Percentiles rank a stretch among this genome's conserved stretches.
These are phyloP conservation scores for Chlamydomonas sp. DNA, from an alignment of 139 green algal genomes.

Conservation along the genomic window DNA sequence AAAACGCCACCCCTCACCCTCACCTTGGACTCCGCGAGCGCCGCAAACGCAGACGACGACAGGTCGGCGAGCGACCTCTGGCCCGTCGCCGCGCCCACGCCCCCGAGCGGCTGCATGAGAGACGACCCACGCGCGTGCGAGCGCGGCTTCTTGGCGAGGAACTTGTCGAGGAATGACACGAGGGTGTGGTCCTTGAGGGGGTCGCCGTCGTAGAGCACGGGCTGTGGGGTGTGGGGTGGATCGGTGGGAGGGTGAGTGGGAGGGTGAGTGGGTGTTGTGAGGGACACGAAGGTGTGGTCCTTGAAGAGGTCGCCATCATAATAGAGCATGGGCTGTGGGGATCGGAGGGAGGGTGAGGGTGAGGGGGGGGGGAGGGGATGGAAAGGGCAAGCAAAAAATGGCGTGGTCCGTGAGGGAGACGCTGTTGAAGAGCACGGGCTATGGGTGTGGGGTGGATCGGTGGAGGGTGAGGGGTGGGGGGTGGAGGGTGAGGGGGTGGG, in stretches of 20 bases:
- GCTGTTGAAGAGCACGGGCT: no score
- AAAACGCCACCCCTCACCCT: no score
- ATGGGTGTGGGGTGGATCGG: no score
- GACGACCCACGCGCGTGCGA: conserved; percentile 36
- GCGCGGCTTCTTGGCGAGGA: conserved; percentile 67
- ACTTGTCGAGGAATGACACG: conserved; percentile 87
- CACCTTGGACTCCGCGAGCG: conserved; percentile 58
- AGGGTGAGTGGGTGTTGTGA: no score
- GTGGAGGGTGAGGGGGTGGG: no score
- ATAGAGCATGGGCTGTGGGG: conserved; percentile 69
- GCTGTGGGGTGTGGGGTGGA: no score
- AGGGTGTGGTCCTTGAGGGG: conserved; percentile 79
- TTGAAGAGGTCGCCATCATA: conserved; percentile 79
- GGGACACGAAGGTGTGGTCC: conserved; percentile 71
- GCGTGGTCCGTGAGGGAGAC: no score
- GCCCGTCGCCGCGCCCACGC: neutral
- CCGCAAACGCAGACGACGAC: conserved; percentile 54
- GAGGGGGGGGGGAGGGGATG: no score
- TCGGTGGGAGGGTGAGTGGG: no score
- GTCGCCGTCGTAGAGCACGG: conserved; percentile 79
- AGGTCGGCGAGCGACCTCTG: conserved; percentile 22
- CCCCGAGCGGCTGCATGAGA: conserved; percentile 69
- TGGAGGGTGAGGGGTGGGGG: no score
- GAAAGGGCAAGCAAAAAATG: no score
- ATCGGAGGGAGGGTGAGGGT: no score